These are phyloP conservation scores for Coffea eugenioides DNA, from an alignment of 257 asterid species.

Conservation along the genomic window DNA sequence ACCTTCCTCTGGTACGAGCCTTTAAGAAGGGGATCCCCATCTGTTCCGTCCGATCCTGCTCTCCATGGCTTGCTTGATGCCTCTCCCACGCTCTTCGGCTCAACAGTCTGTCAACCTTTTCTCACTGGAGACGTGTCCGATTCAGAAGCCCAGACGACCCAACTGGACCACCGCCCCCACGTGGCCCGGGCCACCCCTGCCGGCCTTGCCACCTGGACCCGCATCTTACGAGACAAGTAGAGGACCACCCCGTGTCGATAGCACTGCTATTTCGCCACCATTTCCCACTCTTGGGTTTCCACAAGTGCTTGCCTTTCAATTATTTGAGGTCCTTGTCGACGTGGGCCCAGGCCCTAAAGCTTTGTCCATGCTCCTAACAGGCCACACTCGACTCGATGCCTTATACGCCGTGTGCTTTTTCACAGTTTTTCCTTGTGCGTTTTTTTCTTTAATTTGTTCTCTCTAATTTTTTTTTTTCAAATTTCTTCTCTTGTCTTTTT, in stretches of 20 bases:
- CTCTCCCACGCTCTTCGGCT: constrained; percentile 18
- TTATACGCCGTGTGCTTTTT: not conserved
- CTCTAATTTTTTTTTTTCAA: not conserved
- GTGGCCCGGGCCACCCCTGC: constrained; percentile 69
- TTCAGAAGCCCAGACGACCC: constrained; percentile 21
- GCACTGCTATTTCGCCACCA: too few species aligned
- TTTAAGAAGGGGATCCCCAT: not conserved
- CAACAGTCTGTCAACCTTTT: constrained; percentile 47
- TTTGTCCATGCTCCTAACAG: constrained; percentile 35
- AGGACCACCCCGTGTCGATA: constrained; percentile 57
- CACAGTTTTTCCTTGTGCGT: constrained; percentile 13
- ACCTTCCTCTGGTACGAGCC: not conserved
- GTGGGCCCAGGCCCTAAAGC: constrained; percentile 56
- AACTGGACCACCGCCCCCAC: constrained; percentile 83
- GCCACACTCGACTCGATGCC: constrained; percentile 25
- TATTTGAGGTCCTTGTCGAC: constrained; percentile 59
- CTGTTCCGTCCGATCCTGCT: not conserved
- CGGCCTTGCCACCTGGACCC: constrained; percentile 61
- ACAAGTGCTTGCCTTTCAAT: constrained; percentile 25
- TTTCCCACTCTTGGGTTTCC: constrained; percentile 16
- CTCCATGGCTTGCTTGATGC: not conserved
- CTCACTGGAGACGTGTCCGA: constrained; percentile 35
- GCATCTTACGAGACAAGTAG: constrained; percentile 19
- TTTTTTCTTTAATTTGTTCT: constrained; percentile 1
- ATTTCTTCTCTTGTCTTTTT: not conserved